Base-by-base conservation (phyloP, 306 rosid species). In the Phaseolus lunatus region DNA sequence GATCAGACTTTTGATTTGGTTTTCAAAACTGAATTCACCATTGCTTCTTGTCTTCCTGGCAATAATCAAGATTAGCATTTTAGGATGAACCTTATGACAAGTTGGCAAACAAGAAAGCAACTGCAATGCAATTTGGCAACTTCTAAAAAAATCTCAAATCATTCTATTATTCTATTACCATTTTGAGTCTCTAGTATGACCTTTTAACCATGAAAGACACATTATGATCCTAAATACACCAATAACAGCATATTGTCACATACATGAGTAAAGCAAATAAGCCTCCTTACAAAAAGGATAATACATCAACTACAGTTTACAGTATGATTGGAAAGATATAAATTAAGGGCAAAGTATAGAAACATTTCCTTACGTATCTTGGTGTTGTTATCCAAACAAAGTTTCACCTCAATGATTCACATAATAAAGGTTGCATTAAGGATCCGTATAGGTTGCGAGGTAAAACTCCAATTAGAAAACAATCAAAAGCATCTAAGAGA, bases 41-140 rank as follows among this genome's bases (percentile, higher is more conserved):
- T 63, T 62, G 29, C 16, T 37, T 5, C 16, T 35, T 44, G 44
- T 48, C 18, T 7, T 59, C 45, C 31, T 44, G 70, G 69, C 70
- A 19, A 78, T 14, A 47, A 57, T 54, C 22, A 71, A 70, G 65
- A 18, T 79, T 49, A 14, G 20, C 22, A 71, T 59, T 47, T 37
- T 19, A 22, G 82, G 26, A 37, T 35, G 57, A 35, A 24, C 43
- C 4, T 45, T 63, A 58, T 48, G 47, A 13, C 70, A 70, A 47
- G 53, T 58, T 19, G 47, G 49, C 52, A 70, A 49, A 37, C 66
- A 14, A 41, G 59, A 56, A 49, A 67, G 49, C 37, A 47, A 14
- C n/a, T 16, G 29, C 63, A 71, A 63, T 16, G 29, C 63, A 71
- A 63, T 9, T 37, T 31, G 54, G 23, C 64, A 70, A n/a, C n/a